Evolutionary conservation across 2,329 filamentous ascomycete genomes (phyloP), one percentile per base, ranked within the genome.

Genomic region (Diaporthe nobilis): DNA sequence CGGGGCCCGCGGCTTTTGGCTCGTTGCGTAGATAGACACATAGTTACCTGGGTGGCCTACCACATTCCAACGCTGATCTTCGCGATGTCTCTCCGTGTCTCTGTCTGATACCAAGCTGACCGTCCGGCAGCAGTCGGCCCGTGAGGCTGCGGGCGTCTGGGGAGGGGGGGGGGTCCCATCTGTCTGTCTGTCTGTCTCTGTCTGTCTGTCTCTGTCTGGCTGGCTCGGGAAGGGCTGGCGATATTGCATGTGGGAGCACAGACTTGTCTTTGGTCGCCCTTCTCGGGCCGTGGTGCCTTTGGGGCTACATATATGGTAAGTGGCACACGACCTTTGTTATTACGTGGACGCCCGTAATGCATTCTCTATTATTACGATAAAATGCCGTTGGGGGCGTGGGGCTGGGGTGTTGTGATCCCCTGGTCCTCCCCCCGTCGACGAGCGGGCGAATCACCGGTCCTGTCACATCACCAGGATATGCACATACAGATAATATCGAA

Each of bases 171-270:
- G n/a, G 3, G 13, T 31, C 4, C 8, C 34, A 8, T 34, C 34
- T 34, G 31, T 58, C 15, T 39, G 37, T 39, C 10, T 39, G 37
- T 39, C 10, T 67, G 37, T 63, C 60, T 63, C 39, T 44, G 60
- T 20, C 28, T 67, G 37, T 39, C 10, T 67, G 37, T 63, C 60
- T 63, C 39, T 44, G 60, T 20, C 28, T 67, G 44, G 61, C 22
- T 53, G 63, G 63, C 34, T 9, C 31, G 39, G 60, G 12, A 39
- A 28, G 25, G 47, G 47, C 47, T 53, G 47, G 65, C 65, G 65
- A 68, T 28, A 68, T 68, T 68, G 65, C 47, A 68, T 68, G 65
- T 70, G 65, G 65, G 49, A n/a, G 65, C 65, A 70, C 65, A 70
- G 65, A 31, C 47, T 68, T 53, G 65, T 68, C 63, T 68, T 51